Conservation (phyloP, 108 stramenopile genomes). For the Cyclotella choctawhatcheeana region DNA sequence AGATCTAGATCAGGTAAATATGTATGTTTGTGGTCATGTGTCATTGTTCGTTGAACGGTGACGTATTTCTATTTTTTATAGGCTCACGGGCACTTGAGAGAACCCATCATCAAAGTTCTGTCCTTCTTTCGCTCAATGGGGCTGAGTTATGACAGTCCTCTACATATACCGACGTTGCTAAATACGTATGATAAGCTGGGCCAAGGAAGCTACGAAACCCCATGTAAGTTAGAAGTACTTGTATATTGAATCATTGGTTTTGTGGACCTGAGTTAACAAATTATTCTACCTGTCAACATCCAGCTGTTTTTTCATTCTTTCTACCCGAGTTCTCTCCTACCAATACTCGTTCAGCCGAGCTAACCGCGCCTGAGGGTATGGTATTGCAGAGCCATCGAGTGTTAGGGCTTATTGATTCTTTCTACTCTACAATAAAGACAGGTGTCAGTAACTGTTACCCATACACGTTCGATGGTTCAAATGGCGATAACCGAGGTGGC, state of each 20-base stretch:
- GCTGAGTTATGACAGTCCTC: slow-evolving; percentile 5
- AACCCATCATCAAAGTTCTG: slow-evolving; percentile 59
- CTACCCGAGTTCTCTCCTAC: slow-evolving; percentile 55
- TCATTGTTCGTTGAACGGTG: too few relatives aligned
- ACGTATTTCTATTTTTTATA: neutral
- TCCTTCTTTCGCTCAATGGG: slow-evolving; percentile 52
- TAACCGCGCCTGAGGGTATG: slow-evolving; percentile 46
- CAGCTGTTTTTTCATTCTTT: slow-evolving; percentile 75
- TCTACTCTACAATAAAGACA: slow-evolving; percentile 28
- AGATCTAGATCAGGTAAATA: slow-evolving; percentile 42
- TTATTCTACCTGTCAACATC: too few relatives aligned
- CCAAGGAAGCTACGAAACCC: slow-evolving; percentile 43
- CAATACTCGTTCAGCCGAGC: slow-evolving; percentile 26
- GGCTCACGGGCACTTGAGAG: slow-evolving; percentile 43
- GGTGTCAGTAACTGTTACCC: slow-evolving; percentile 34
- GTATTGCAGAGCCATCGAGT: slow-evolving; percentile 24
- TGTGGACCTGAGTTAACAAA: too few relatives aligned
- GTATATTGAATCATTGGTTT: too few relatives aligned
- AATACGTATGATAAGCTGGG: slow-evolving; percentile 49
- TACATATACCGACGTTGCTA: slow-evolving; percentile 13
- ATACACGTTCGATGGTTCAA: slow-evolving; percentile 23
- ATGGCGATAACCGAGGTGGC: neutral
- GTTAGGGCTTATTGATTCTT: slow-evolving; percentile 27
- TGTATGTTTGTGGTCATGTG: neutral
- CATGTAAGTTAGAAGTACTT: slow-evolving; percentile 16